Conservation (phyloP, 1,284 basidiomycete genomes). For the Mixia osmundae region DNA sequence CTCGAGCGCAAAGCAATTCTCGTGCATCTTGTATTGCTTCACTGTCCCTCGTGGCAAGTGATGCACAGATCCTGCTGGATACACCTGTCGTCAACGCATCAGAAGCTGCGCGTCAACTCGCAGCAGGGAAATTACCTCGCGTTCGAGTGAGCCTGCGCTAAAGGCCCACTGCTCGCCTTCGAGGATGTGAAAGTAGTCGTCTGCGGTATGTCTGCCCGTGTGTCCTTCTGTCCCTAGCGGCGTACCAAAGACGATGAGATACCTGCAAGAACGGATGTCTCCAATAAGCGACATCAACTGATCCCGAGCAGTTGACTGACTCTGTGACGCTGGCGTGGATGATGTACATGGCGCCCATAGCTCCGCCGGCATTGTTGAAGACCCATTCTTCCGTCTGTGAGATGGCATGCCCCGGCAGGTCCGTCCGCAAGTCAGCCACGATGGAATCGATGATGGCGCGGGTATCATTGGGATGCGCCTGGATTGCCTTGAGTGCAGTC, state of each 20-base stretch:
- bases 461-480: slow-evolving; percentile 35
- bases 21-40: slow-evolving; percentile 95
- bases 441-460: slow-evolving; percentile 48
- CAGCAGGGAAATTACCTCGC: slow-evolving; percentile 31
- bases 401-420: slow-evolving; percentile 28
- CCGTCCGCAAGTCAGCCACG: slow-evolving; percentile 38
- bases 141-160: slow-evolving; percentile 47
- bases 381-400: slow-evolving; percentile 22
- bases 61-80: slow-evolving; percentile 61
- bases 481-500: slow-evolving; percentile 45
- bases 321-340: slow-evolving; percentile 52
- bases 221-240: slow-evolving; percentile 93
- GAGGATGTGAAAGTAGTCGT: slow-evolving; percentile 94
- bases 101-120: neutral
- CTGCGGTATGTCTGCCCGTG: slow-evolving; percentile 74
- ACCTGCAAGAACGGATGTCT: slow-evolving; percentile 11
- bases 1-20: slow-evolving; percentile 84
- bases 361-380: slow-evolving; percentile 92
- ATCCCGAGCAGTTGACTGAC: slow-evolving; percentile 35
- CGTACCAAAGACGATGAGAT: slow-evolving; percentile 66
- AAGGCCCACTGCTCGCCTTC: slow-evolving; percentile 84
- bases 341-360: slow-evolving; percentile 93
- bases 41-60: slow-evolving; percentile 53
- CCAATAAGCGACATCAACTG: neutral
- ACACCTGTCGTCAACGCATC: slow-evolving; percentile 26